phyloP scores from a whole-genome alignment of 495 filamentous ascomycete species.

The Podospora appendiculata region DNA sequence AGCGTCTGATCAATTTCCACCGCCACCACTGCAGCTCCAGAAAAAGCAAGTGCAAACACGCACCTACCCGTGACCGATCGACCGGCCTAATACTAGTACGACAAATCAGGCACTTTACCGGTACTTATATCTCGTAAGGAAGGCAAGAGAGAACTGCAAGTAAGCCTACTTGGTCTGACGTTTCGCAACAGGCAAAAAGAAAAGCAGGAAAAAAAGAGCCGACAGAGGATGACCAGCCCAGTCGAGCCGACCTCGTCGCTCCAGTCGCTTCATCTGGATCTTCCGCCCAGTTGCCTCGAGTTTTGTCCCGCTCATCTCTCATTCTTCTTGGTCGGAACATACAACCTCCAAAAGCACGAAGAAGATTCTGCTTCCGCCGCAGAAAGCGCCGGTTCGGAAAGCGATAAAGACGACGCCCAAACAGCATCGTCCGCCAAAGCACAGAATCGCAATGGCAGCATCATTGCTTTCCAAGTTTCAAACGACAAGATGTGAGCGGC shows the following conservation, averaged over 20 bases:
- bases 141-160: no score
- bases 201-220: no score
- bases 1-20: not conserved
- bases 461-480: conserved; percentile 55
- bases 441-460: conserved; percentile 63
- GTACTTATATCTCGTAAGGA: no score
- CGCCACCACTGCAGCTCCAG: not conserved
- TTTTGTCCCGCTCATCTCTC: conserved; percentile 60
- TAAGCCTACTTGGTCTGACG: no score
- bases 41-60: not conserved
- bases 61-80: not conserved
- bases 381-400: conserved; percentile 26
- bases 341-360: conserved; percentile 56
- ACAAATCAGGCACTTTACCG: no score
- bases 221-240: not conserved
- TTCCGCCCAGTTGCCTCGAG: conserved; percentile 78
- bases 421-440: conserved; percentile 15
- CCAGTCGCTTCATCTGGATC: conserved; percentile 38
- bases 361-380: not conserved
- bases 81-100: no score
- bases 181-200: no score
- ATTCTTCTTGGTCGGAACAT: conserved; percentile 79
- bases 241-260: conserved; percentile 21
- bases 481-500: conserved; percentile 45
- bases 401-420: conserved; percentile 17